Conservation (phyloP, 768 basidiomycete genomes). For the Pholiota conissans region DNA sequence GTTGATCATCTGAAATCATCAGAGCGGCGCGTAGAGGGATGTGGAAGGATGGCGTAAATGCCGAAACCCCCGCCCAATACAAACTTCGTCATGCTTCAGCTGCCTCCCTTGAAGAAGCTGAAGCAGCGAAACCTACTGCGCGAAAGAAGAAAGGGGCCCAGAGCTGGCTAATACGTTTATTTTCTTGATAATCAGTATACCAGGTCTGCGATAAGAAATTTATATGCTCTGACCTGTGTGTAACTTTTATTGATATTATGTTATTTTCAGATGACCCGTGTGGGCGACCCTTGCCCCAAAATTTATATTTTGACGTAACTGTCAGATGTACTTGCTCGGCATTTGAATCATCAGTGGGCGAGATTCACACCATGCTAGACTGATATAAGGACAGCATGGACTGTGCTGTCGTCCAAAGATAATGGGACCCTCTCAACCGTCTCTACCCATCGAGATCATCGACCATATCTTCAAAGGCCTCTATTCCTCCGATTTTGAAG, state of each 20-base stretch:
- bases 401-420: neutral
- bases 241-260: constrained; percentile 1
- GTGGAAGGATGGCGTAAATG: constrained; percentile 57
- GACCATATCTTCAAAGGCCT: constrained; percentile 12
- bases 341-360: neutral
- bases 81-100: constrained; percentile 59
- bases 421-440: neutral
- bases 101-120: constrained; percentile 8
- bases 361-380: neutral
- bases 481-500: neutral
- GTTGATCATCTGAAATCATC: neutral
- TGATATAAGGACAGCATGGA: no score
- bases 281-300: neutral
- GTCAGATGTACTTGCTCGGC: neutral
- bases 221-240: neutral
- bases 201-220: neutral
- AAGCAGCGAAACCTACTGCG: constrained; percentile 6
- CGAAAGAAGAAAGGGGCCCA: neutral
- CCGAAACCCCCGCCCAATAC: constrained; percentile 78
- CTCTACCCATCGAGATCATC: constrained; percentile 15
- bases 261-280: neutral
- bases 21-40: constrained; percentile 70
- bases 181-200: constrained; percentile 9
- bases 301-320: neutral
- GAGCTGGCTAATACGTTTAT: constrained; percentile 12